Conservation (phyloP, 2,329 filamentous ascomycete genomes). For the Diplocarpon rosae region DNA sequence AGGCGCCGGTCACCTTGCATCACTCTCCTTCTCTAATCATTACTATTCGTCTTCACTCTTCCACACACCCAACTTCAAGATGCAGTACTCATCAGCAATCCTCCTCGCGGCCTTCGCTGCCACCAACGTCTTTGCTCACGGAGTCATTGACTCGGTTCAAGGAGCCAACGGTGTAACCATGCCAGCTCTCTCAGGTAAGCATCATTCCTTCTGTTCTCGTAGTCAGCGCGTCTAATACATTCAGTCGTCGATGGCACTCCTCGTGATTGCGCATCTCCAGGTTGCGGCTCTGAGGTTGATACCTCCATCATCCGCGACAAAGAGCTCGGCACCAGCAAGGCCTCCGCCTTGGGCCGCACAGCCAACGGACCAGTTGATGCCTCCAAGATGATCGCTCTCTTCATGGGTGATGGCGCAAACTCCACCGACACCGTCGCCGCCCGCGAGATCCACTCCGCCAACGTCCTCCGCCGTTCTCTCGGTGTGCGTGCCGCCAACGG, state of each 20-base stretch:
- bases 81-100: constrained; percentile 37
- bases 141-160: constrained; percentile 42
- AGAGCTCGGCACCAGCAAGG: constrained; percentile 44
- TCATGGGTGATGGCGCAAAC: constrained; percentile 42
- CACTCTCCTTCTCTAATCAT: constrained; percentile 11
- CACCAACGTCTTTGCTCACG: constrained; percentile 43
- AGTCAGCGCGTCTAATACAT: constrained; percentile 2
- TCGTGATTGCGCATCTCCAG: constrained; percentile 50
- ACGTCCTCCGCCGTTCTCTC: constrained; percentile 35
- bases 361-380: constrained; percentile 48
- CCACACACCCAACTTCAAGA: constrained; percentile 28
- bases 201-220: constrained; percentile 7
- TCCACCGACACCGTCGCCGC: constrained; percentile 39
- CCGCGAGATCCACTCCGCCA: constrained; percentile 63
- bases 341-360: constrained; percentile 53
- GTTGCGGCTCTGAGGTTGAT: constrained; percentile 55
- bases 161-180: constrained; percentile 52
- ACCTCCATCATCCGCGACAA: constrained; percentile 56
- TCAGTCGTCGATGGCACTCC: constrained; percentile 53
- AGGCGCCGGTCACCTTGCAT: constrained; percentile 21
- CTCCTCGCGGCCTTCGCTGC: constrained; percentile 34
- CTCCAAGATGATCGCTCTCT: constrained; percentile 43
- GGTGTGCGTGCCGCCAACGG: constrained; percentile 25
- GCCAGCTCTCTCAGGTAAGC: constrained; percentile 44
- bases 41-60: constrained; percentile 8